Conservation (phyloP, 2,329 filamentous ascomycete species). For the Sporothrix schenckii region DNA sequence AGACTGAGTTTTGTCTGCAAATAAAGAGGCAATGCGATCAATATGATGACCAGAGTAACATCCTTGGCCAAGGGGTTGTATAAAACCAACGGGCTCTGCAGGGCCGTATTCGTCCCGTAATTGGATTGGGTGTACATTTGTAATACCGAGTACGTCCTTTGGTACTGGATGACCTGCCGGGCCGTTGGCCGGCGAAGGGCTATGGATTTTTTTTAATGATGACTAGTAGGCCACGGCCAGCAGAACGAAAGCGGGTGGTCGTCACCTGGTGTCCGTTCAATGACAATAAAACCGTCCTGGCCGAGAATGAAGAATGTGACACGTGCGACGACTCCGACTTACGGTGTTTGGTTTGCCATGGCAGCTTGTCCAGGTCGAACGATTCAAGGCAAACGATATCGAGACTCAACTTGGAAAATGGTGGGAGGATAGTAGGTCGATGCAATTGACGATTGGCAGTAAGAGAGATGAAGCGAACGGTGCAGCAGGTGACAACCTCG, state of each 20-base stretch:
- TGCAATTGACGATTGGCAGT: neutral
- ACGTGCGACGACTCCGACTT: neutral
- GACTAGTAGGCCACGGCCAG: no score
- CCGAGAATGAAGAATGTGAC: no score
- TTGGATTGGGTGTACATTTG: neutral
- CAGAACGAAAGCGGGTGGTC: no score
- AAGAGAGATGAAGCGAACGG: neutral
- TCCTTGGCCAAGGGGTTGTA: neutral
- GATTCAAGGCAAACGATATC: no score
- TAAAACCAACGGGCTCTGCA: neutral
- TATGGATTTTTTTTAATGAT: no score
- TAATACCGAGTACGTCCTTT: no score
- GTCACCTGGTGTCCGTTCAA: no score
- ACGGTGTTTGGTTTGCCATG: conserved; percentile 24
- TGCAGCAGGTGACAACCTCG: neutral
- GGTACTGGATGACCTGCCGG: neutral
- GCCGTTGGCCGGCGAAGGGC: neutral
- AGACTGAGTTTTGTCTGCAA: neutral
- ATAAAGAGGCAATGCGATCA: neutral
- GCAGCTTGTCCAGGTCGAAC: neutral
- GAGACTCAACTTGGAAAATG: neutral
- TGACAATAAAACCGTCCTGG: no score
- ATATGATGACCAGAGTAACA: neutral
- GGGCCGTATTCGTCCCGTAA: no score
- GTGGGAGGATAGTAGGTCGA: neutral